phyloP scores from a whole-genome alignment of 1,284 basidiomycete species.

The Ceratobasidium sp. region DNA sequence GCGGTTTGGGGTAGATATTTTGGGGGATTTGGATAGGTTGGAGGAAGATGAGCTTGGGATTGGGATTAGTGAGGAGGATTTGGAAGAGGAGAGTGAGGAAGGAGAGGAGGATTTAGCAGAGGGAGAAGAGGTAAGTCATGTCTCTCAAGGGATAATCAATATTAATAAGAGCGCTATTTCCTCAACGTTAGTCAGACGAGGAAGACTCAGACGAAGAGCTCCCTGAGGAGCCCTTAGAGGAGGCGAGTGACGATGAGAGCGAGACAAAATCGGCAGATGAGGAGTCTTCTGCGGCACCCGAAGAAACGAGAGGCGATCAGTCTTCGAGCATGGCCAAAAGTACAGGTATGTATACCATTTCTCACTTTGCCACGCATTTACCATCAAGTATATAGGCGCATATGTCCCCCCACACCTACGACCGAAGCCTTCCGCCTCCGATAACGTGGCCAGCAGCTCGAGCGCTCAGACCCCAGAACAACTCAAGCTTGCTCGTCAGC shows the following conservation, averaged over 20 bases:
- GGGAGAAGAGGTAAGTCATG: conserved; percentile 51
- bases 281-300: neutral
- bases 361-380: neutral
- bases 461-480: conserved; percentile 66
- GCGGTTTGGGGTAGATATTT: conserved; percentile 49
- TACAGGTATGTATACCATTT: neutral
- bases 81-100: conserved; percentile 51
- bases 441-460: conserved; percentile 20
- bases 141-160: conserved; percentile 25
- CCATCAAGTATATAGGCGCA: conserved; percentile 55
- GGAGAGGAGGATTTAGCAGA: conserved; percentile 49
- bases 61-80: conserved; percentile 49
- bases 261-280: conserved; percentile 1
- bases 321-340: conserved; percentile 5
- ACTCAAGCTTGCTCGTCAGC: conserved; percentile 78
- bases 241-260: conserved; percentile 44
- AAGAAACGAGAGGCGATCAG: neutral
- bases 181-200: neutral
- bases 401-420: conserved; percentile 79
- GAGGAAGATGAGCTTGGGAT: conserved; percentile 56
- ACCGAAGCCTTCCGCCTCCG: conserved; percentile 56
- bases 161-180: neutral
- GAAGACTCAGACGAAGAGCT: conserved; percentile 26
- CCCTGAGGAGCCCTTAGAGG: conserved; percentile 43
- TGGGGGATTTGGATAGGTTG: conserved; percentile 56